These are phyloP conservation scores for Elaeagnus macrophylla DNA, from an alignment of 306 rosid species.

Conservation along the genomic window DNA sequence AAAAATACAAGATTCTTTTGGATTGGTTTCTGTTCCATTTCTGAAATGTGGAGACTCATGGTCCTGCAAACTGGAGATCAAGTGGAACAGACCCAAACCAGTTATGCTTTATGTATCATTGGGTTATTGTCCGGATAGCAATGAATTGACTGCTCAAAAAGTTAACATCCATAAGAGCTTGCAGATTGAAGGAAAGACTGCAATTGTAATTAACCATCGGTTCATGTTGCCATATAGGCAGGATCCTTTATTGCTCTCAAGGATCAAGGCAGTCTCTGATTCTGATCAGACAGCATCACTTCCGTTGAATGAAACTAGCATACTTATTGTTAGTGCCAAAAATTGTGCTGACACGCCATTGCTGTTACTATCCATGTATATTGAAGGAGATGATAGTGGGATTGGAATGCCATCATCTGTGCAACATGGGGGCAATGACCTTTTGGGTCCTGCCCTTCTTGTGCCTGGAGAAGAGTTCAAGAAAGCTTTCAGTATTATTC, in stretches of 20 bases:
- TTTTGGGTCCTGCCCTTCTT: constrained; percentile 40
- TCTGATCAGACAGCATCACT: constrained; percentile 45
- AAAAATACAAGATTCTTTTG: constrained; percentile 76
- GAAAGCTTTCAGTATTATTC: constrained; percentile 61
- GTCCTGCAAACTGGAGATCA: constrained; percentile 88
- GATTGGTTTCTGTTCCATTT: constrained; percentile 75
- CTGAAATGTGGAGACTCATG: constrained; percentile 72
- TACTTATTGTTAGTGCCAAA: constrained; percentile 57
- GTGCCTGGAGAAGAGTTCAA: constrained; percentile 85
- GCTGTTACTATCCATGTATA: constrained; percentile 47
- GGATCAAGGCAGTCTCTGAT: constrained; percentile 45
- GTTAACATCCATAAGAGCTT: constrained; percentile 82
- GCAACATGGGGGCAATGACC: constrained; percentile 41
- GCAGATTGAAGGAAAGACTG: constrained; percentile 82
- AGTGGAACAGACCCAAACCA: constrained; percentile 90
- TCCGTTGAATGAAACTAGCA: constrained; percentile 53
- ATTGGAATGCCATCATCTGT: constrained; percentile 44
- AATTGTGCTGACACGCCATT: constrained; percentile 66
- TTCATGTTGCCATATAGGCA: constrained; percentile 66
- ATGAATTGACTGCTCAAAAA: constrained; percentile 43
- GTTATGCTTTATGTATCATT: constrained; percentile 84
- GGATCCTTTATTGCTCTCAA: constrained; percentile 69
- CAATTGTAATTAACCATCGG: constrained; percentile 55
- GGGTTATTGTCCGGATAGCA: constrained; percentile 50
- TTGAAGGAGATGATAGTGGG: constrained; percentile 47